Percentiles rank a stretch among this genome's conserved stretches.
These are phyloP conservation scores for Angomonas deanei DNA, from an alignment of 208 protist species.

Conservation along the genomic window DNA sequence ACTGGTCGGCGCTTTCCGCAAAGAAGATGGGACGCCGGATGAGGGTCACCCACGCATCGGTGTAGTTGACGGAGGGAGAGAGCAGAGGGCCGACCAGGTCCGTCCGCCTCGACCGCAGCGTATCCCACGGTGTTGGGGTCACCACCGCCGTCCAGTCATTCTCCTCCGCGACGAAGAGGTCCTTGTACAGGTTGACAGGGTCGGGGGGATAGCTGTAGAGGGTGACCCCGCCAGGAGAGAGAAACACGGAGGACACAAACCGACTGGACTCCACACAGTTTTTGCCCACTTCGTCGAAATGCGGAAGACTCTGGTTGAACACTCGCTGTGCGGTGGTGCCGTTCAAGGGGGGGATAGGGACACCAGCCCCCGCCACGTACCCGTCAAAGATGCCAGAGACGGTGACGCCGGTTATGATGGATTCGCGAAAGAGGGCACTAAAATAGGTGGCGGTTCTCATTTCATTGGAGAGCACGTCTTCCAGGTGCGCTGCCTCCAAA, in stretches of 20 bases:
- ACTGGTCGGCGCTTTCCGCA: not conserved
- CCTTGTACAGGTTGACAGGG: not conserved
- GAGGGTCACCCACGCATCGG: not conserved
- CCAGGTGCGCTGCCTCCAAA: not conserved
- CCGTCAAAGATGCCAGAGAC: slow-evolving; percentile 15
- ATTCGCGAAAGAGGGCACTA: slow-evolving; percentile 11
- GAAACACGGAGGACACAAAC: slow-evolving; percentile 5
- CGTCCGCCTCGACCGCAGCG: not conserved
- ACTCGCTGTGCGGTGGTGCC: slow-evolving; percentile 13
- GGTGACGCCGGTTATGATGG: slow-evolving; percentile 22
- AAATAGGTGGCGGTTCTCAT: slow-evolving; percentile 9
- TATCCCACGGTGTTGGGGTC: not conserved
- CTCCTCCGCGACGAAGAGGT: slow-evolving; percentile 16
- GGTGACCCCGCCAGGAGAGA: slow-evolving; percentile 56
- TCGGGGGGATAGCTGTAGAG: slow-evolving; percentile 24
- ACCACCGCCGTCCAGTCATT: slow-evolving; percentile 7
- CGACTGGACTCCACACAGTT: not conserved
- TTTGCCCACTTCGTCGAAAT: slow-evolving; percentile 21
- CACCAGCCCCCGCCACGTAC: slow-evolving; percentile 24
- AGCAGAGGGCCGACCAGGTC: not conserved
- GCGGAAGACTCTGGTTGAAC: slow-evolving; percentile 16
- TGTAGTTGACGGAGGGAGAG: not conserved
- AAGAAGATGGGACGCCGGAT: slow-evolving; percentile 8
- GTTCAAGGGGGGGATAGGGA: slow-evolving; percentile 25
- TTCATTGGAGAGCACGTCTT: not conserved